These are phyloP conservation scores for Aschersonia sp. DNA, from an alignment of 2,329 filamentous ascomycete species.

Conservation along the genomic window DNA sequence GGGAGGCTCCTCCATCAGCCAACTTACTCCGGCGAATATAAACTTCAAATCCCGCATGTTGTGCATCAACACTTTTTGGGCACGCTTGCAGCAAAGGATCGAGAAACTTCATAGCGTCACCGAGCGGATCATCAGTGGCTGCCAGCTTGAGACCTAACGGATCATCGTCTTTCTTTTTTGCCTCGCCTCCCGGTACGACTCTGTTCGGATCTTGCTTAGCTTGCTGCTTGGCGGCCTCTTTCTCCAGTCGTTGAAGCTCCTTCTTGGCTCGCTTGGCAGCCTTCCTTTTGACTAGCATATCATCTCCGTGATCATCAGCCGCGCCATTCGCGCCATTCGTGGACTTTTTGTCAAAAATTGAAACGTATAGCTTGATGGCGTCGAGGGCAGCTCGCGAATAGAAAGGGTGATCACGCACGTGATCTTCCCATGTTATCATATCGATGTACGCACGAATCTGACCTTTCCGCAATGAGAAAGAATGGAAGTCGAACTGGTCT, in stretches of 20 bases:
- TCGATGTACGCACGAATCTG: slow-evolving; percentile 91
- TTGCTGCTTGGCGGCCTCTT: slow-evolving; percentile 63
- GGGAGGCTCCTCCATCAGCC: too few species aligned
- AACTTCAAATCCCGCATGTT: slow-evolving; percentile 81
- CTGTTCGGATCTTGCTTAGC: slow-evolving; percentile 78
- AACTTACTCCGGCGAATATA: slow-evolving; percentile 67
- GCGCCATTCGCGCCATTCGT: slow-evolving; percentile 47
- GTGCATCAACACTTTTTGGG: slow-evolving; percentile 65
- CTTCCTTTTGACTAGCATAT: slow-evolving; percentile 64
- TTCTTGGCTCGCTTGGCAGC: slow-evolving; percentile 82
- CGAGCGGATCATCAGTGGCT: slow-evolving; percentile 67
- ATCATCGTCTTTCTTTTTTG: slow-evolving; percentile 83
- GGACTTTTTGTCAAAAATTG: slow-evolving; percentile 61
- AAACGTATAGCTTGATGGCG: slow-evolving; percentile 67
- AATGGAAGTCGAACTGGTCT: slow-evolving; percentile 98
- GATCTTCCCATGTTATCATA: slow-evolving; percentile 94
- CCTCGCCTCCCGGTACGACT: slow-evolving; percentile 46
- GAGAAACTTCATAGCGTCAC: slow-evolving; percentile 78
- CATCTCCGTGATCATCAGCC: slow-evolving; percentile 34
- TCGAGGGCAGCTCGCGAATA: slow-evolving; percentile 72
- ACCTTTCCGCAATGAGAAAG: slow-evolving; percentile 90
- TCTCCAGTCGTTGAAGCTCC: slow-evolving; percentile 48
- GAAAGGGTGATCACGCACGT: slow-evolving; percentile 81
- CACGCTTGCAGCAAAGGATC: slow-evolving; percentile 68
- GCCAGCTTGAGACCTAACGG: slow-evolving; percentile 69